These are phyloP conservation scores for Heimioporus sp. DNA, from an alignment of 768 basidiomycete species.

Conservation along the genomic window DNA sequence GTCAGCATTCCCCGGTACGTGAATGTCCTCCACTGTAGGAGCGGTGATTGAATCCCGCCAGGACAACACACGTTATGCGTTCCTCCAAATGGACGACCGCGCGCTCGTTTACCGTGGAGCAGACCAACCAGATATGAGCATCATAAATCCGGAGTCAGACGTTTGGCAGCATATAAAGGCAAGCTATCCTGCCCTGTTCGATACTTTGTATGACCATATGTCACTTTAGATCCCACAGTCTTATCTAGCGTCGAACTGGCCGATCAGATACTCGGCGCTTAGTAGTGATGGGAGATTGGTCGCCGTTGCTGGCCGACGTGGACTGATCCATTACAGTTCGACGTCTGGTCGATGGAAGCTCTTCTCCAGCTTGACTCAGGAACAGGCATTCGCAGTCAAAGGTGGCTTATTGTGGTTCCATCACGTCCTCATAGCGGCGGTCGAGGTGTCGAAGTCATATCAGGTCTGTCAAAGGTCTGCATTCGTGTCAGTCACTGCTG, in stretches of 20 bases:
- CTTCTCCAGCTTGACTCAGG: constrained; percentile 78
- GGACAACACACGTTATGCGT: constrained; percentile 96
- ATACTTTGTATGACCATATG: background rate
- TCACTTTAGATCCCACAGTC: constrained; percentile 72
- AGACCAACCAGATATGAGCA: constrained; percentile 96
- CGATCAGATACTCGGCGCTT: constrained; percentile 87
- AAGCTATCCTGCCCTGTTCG: constrained; percentile 8
- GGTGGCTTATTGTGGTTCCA: constrained; percentile 97
- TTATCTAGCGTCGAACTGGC: constrained; percentile 93
- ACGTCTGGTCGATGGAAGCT: constrained; percentile 94
- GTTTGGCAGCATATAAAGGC: constrained; percentile 98
- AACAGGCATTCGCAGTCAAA: constrained; percentile 81
- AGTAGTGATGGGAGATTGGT: constrained; percentile 89
- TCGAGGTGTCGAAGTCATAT: constrained; percentile 76
- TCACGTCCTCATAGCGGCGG: constrained; percentile 88
- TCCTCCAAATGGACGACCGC: constrained; percentile 93
- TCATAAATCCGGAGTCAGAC: constrained; percentile 96
- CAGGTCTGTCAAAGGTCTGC: constrained; percentile 47
- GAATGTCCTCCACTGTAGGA: background rate
- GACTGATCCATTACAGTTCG: constrained; percentile 91
- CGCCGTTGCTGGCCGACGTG: constrained; percentile 88
- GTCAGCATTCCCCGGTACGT: constrained; percentile 86
- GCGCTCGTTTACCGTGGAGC: constrained; percentile 92
- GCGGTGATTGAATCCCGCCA: constrained; percentile 29
- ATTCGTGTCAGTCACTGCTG: background rate